Conservation (phyloP, 306 rosid species). For the Cucurbita moschata region DNA sequence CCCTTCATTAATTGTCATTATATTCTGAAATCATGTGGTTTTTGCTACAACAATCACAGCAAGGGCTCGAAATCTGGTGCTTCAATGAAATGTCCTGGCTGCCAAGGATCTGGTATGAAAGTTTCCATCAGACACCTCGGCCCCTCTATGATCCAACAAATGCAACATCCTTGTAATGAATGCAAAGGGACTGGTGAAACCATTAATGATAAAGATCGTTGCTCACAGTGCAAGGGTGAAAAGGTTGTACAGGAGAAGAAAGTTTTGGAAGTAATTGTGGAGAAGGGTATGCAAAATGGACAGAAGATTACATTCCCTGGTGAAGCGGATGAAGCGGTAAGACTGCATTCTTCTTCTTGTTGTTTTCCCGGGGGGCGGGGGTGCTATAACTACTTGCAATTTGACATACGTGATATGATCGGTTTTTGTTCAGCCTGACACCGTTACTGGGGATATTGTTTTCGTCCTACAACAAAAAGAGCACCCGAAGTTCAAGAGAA, state of each 20-base stretch:
- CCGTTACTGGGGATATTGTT: conserved; percentile 86
- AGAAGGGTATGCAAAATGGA: conserved; percentile 91
- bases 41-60: conserved; percentile 22
- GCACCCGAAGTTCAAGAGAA: conserved; percentile 76
- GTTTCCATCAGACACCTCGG: conserved; percentile 87
- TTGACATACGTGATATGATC: not conserved
- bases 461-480: conserved; percentile 87
- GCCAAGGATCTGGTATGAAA: conserved; percentile 97
- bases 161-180: conserved; percentile 95
- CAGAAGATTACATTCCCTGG: conserved; percentile 89
- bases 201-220: conserved; percentile 77
- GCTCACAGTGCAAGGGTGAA: conserved; percentile 79
- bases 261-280: conserved; percentile 76
- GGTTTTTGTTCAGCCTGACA: conserved; percentile 64
- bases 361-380: not conserved
- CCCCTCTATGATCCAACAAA: conserved; percentile 93
- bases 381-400: not conserved
- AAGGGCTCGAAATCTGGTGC: conserved; percentile 95
- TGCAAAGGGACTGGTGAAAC: conserved; percentile 96
- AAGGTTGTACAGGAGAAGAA: conserved; percentile 93
- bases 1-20: too few relatives aligned
- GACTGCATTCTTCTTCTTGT: not conserved
- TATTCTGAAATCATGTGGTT: not conserved
- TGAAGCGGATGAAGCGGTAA: conserved; percentile 95
- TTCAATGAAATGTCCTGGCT: conserved; percentile 69